Conservation (phyloP, 2,329 filamentous ascomycete species). For the Penicillium sp. region DNA sequence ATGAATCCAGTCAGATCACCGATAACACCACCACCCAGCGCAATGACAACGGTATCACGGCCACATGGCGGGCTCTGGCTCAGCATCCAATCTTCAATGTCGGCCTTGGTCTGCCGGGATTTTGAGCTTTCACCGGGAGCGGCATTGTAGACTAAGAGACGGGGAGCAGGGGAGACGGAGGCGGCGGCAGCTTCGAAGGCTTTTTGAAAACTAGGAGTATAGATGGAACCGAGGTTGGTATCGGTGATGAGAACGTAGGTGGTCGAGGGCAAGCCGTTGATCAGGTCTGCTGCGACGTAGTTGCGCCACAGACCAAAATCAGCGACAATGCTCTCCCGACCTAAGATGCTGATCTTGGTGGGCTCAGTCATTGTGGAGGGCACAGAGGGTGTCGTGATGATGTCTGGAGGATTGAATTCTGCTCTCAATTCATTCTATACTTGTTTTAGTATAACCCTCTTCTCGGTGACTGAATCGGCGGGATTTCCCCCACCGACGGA, state of each 20-base stretch:
- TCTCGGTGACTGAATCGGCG: slow-evolving; percentile 6
- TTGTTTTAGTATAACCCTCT: slow-evolving; percentile 14
- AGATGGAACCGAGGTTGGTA: slow-evolving; percentile 80
- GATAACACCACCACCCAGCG: slow-evolving; percentile 92
- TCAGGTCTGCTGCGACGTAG: slow-evolving; percentile 77
- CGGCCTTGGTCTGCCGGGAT: slow-evolving; percentile 86
- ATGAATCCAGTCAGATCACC: slow-evolving; percentile 98
- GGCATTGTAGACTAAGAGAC: slow-evolving; percentile 81
- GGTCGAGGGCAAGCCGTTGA: slow-evolving; percentile 74
- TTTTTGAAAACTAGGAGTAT: slow-evolving; percentile 73
- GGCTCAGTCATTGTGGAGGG: slow-evolving; percentile 41
- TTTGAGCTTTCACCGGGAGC: slow-evolving; percentile 93
- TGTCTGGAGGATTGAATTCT: slow-evolving; percentile 12
- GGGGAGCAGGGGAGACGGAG: slow-evolving; percentile 51
- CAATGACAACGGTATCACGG: slow-evolving; percentile 90
- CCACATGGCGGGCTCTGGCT: slow-evolving; percentile 79
- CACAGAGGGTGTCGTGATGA: slow-evolving; percentile 8
- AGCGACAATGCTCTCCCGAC: slow-evolving; percentile 85
- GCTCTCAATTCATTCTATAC: slow-evolving; percentile 28
- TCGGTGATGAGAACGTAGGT: slow-evolving; percentile 97
- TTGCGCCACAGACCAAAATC: slow-evolving; percentile 86
- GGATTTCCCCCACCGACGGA: slow-evolving; percentile 17
- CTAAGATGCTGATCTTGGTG: slow-evolving; percentile 75
- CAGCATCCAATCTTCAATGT: slow-evolving; percentile 97
- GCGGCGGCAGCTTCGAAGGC: slow-evolving; percentile 58